These are phyloP conservation scores for Teratosphaeria zuluensis DNA, from an alignment of 2,329 filamentous ascomycete genomes.

Conservation along the genomic window DNA sequence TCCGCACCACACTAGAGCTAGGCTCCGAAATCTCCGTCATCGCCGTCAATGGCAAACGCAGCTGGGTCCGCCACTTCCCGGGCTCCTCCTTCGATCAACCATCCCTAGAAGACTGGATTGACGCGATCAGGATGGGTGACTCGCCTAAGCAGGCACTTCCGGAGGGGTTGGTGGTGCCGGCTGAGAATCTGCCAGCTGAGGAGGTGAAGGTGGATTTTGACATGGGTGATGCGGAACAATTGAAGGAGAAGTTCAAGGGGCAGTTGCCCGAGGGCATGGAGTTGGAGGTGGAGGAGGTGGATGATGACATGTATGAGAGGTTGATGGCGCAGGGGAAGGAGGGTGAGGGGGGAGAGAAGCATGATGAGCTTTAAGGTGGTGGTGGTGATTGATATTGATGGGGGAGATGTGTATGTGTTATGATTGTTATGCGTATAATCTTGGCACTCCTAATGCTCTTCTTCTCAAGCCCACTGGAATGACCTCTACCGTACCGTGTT, in stretches of 20 bases:
- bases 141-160: slow-evolving; percentile 63
- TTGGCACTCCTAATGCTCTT: no score
- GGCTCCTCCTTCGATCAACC: slow-evolving; percentile 35
- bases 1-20: slow-evolving; percentile 56
- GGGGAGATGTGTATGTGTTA: not conserved
- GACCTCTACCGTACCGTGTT: no score
- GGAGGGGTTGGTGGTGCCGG: slow-evolving; percentile 34
- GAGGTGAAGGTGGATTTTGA: slow-evolving; percentile 8
- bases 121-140: slow-evolving; percentile 83
- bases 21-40: slow-evolving; percentile 56
- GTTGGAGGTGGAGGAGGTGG: slow-evolving; percentile 26
- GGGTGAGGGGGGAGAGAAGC: not conserved
- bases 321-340: slow-evolving; percentile 14
- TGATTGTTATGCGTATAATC: no score
- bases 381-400: not conserved
- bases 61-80: slow-evolving; percentile 73
- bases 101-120: slow-evolving; percentile 75
- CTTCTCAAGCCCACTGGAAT: no score
- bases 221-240: slow-evolving; percentile 1
- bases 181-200: slow-evolving; percentile 18
- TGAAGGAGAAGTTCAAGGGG: slow-evolving; percentile 11
- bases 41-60: slow-evolving; percentile 72
- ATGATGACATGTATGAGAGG: slow-evolving; percentile 23
- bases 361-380: slow-evolving; percentile 3
- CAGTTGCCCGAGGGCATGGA: slow-evolving; percentile 23